These are phyloP conservation scores for Chionographis japonica DNA, from an alignment of 106 monocot genomes.

Conservation along the genomic window DNA sequence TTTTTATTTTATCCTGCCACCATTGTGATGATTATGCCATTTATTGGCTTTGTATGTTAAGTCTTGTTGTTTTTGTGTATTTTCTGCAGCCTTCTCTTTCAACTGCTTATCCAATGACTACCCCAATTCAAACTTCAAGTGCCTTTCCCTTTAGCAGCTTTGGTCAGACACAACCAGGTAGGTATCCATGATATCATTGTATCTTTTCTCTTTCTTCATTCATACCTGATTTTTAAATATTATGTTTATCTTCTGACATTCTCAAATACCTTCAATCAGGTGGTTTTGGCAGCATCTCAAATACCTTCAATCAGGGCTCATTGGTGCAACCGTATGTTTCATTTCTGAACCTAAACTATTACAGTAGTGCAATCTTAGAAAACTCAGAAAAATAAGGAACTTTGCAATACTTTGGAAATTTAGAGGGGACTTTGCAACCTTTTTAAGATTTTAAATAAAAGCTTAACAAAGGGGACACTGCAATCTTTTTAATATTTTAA, in stretches of 20 bases:
- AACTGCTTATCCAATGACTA: constrained; percentile 43
- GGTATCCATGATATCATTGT: not conserved
- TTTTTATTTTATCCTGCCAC: not conserved
- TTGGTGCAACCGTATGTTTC: constrained; percentile 65
- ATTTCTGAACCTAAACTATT: not conserved
- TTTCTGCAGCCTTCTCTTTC: constrained; percentile 45
- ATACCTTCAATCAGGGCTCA: constrained; percentile 38
- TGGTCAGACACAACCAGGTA: constrained; percentile 74
- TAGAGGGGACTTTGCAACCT: too few relatives aligned
- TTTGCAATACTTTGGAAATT: too few relatives aligned
- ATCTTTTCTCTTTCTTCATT: constrained; percentile 1
- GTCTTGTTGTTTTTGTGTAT: not conserved
- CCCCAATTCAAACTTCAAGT: constrained; percentile 32
- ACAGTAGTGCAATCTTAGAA: not conserved
- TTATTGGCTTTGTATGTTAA: constrained; percentile 4
- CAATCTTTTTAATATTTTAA: too few relatives aligned
- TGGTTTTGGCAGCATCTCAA: constrained; percentile 51
- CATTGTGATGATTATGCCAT: not conserved
- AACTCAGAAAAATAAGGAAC: too few relatives aligned
- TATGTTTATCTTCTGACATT: constrained; percentile 4
- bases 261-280: constrained; percentile 37
- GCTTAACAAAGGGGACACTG: too few relatives aligned
- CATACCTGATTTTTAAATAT: not conserved
- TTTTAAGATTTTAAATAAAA: too few relatives aligned
- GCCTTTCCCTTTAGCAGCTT: constrained; percentile 65